Evolutionary conservation across 1,139 yeast genomes (phyloP).

Genomic region (Meyerozyma elateridarum): DNA sequence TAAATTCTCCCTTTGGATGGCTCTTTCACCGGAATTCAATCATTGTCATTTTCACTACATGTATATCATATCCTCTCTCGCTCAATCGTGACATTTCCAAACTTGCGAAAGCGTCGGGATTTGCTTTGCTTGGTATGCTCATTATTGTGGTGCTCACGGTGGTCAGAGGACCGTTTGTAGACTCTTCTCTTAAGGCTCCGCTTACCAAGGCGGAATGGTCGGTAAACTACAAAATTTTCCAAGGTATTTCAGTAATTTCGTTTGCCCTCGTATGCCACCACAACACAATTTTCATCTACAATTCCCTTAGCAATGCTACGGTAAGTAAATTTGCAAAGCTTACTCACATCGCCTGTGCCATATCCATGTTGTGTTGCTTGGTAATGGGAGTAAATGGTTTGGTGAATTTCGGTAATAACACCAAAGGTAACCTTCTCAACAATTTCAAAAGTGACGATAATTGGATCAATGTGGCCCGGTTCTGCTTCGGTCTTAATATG

Average conservation of each 20-base stretch:
- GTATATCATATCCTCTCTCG: slow-evolving; percentile 80
- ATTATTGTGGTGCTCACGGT: slow-evolving; percentile 73
- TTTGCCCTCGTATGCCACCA: slow-evolving; percentile 96
- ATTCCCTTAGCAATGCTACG: slow-evolving; percentile 74
- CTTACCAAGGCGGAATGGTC: slow-evolving; percentile 47
- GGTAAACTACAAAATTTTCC: slow-evolving; percentile 65
- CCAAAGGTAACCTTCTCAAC: slow-evolving; percentile 83
- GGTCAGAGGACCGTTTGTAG: slow-evolving; percentile 64
- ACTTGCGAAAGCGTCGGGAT: slow-evolving; percentile 81
- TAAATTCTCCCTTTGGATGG: slow-evolving; percentile 39
- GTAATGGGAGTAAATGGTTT: slow-evolving; percentile 80
- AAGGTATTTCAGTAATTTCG: slow-evolving; percentile 86
- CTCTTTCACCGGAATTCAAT: slow-evolving; percentile 62
- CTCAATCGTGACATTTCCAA: slow-evolving; percentile 77
- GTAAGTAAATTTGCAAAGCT: slow-evolving; percentile 66
- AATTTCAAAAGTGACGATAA: slow-evolving; percentile 75
- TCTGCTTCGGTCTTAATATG: slow-evolving; percentile 93
- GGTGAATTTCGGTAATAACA: slow-evolving; percentile 65
- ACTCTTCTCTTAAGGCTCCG: slow-evolving; percentile 41
- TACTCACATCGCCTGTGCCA: slow-evolving; percentile 79
- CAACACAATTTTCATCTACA: slow-evolving; percentile 83
- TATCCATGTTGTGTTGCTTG: slow-evolving; percentile 77
- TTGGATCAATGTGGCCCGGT: slow-evolving; percentile 76
- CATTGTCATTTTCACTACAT: slow-evolving; percentile 62
- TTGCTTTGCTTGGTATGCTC: slow-evolving; percentile 82